Evolutionary conservation across 2,329 filamentous ascomycete species (phyloP).

Genomic region (Pseudogymnoascus pannorum): DNA sequence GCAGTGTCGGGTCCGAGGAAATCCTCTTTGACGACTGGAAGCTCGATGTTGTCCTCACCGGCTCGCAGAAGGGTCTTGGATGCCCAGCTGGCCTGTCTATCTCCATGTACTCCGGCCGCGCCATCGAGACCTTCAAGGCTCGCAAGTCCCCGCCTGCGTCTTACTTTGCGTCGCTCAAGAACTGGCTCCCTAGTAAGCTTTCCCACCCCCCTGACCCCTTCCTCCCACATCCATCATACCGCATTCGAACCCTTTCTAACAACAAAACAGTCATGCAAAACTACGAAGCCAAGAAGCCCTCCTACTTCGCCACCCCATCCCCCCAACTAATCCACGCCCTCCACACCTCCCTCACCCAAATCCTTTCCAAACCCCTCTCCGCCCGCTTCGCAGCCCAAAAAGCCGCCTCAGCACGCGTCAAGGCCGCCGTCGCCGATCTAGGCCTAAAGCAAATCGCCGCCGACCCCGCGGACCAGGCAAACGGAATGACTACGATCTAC

Average conservation of each 20-base stretch:
- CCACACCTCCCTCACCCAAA: conserved; percentile 80
- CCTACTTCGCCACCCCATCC: conserved; percentile 94
- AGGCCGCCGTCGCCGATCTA: conserved; percentile 71
- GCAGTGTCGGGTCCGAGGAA: conserved; percentile 93
- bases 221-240: neutral
- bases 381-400: conserved; percentile 79
- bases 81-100: conserved; percentile 92
- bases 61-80: conserved; percentile 94
- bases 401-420: conserved; percentile 74
- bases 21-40: conserved; percentile 94
- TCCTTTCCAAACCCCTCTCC: conserved; percentile 69
- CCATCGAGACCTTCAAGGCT: conserved; percentile 71
- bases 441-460: conserved; percentile 81
- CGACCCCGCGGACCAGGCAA: conserved; percentile 84
- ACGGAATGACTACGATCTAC: conserved; percentile 97
- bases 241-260: neutral
- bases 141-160: conserved; percentile 75
- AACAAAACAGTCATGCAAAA: conserved; percentile 79
- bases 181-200: conserved; percentile 80
- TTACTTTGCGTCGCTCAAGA: conserved; percentile 95
- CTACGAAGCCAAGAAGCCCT: conserved; percentile 95
- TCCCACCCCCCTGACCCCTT: neutral
- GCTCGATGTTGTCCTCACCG: conserved; percentile 86
- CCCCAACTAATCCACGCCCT: conserved; percentile 91
- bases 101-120: conserved; percentile 83